Evolutionary conservation across 2,329 filamentous ascomycete genomes (phyloP).

Genomic region (Metarhizium anisopliae): DNA sequence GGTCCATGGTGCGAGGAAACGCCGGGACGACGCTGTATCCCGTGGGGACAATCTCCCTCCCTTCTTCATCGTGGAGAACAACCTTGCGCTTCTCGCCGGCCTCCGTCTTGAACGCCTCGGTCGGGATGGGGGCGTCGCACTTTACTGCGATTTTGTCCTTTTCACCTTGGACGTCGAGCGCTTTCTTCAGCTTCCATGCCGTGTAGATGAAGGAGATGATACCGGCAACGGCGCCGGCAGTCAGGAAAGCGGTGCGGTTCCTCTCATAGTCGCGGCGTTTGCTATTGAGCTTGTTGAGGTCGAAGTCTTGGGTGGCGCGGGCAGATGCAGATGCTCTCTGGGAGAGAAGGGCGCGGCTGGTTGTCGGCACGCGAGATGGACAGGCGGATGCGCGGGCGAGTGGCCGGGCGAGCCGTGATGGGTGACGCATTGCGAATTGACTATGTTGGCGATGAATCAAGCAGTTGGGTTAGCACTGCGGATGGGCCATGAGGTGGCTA

Average conservation of each 20-base stretch:
- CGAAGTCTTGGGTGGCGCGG: slow-evolving; percentile 37
- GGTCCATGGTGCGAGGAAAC: slow-evolving; percentile 64
- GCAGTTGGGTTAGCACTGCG: background rate
- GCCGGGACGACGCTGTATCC: slow-evolving; percentile 71
- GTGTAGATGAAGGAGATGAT: slow-evolving; percentile 42
- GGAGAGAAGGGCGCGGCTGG: slow-evolving; percentile 21
- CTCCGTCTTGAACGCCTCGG: slow-evolving; percentile 38
- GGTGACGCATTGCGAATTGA: slow-evolving; percentile 4
- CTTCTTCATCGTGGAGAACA: slow-evolving; percentile 57
- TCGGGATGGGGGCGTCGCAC: slow-evolving; percentile 28
- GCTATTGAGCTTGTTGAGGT: slow-evolving; percentile 38
- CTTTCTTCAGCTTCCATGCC: slow-evolving; percentile 40
- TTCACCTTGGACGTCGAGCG: slow-evolving; percentile 22
- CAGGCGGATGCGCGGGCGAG: slow-evolving; percentile 5
- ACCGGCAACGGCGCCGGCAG: slow-evolving; percentile 40
- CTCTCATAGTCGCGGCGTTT: slow-evolving; percentile 40
- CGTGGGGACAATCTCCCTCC: slow-evolving; percentile 67
- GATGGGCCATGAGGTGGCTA: background rate
- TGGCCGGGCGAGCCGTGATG: slow-evolving; percentile 1
- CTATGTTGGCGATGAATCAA: background rate
- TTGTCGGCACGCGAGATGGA: slow-evolving; percentile 6
- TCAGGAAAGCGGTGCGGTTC: slow-evolving; percentile 41
- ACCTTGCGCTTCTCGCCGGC: slow-evolving; percentile 45
- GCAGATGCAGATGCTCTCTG: slow-evolving; percentile 13
- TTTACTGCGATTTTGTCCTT: slow-evolving; percentile 33